A percentile compares a stretch with the other conserved stretches of the same genome.
Evolutionary conservation across 2,329 filamentous ascomycete species (phyloP).

Genomic region (Aspergillus vadensis): DNA sequence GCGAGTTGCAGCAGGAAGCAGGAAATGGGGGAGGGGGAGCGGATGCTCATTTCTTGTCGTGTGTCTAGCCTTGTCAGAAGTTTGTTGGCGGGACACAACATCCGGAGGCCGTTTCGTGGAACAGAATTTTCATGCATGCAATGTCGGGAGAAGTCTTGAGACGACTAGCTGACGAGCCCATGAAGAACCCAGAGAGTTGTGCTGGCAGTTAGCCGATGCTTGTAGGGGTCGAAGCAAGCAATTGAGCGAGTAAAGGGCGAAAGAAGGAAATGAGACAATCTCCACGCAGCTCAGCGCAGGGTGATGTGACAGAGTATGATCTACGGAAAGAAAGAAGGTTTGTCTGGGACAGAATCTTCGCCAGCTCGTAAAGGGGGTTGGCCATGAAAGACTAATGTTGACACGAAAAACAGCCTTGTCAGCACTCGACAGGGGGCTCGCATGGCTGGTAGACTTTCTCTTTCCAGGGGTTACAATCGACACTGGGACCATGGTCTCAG

Average conservation of each 20-base stretch:
- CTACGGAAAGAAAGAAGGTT: not conserved
- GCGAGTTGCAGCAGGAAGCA: not conserved
- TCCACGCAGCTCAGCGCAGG: constrained; percentile 1
- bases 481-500: constrained; percentile 9
- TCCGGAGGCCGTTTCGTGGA: constrained; percentile 27
- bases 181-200: constrained; percentile 1
- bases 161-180: constrained; percentile 3
- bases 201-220: not conserved
- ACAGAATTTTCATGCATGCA: constrained; percentile 21
- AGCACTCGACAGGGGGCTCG: constrained; percentile 3
- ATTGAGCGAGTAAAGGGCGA: not conserved
- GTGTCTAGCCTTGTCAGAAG: constrained; percentile 21
- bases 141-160: constrained; percentile 16
- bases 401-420: constrained; percentile 10
- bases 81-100: constrained; percentile 25
- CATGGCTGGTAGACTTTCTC: constrained; percentile 9
- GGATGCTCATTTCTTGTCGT: constrained; percentile 12
- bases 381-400: constrained; percentile 10
- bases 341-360: constrained; percentile 10
- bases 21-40: not conserved
- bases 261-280: not conserved
- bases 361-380: constrained; percentile 5
- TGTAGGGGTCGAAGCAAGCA: not conserved
- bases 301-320: not conserved
- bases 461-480: not conserved